Conservation (phyloP, 495 filamentous ascomycete genomes). For the Hyaloscypha finlandica region DNA sequence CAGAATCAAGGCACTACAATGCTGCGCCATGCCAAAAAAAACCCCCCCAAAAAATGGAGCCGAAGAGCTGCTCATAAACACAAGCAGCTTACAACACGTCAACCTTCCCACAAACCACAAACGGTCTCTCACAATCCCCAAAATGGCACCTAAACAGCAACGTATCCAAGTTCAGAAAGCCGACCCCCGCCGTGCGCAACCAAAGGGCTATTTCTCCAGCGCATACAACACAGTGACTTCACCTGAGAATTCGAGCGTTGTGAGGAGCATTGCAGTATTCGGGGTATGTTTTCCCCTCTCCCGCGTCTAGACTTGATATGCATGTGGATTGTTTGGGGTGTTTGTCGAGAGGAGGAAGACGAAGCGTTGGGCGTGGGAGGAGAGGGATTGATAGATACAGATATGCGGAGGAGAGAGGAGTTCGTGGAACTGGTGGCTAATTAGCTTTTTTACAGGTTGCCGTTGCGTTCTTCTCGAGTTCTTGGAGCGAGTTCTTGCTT, state of each 20-base stretch:
- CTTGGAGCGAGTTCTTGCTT: slow-evolving; percentile 72
- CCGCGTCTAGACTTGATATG: background rate
- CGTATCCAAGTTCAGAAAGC: slow-evolving; percentile 41
- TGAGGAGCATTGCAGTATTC: slow-evolving; percentile 71
- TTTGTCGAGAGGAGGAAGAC: background rate
- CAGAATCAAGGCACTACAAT: background rate
- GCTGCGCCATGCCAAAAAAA: too few relatives aligned
- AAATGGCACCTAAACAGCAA: slow-evolving; percentile 38
- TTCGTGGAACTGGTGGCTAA: slow-evolving; percentile 3
- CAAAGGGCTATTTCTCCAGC: slow-evolving; percentile 51
- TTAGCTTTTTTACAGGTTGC: slow-evolving; percentile 52
- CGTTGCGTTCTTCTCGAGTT: slow-evolving; percentile 73
- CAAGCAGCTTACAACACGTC: slow-evolving; percentile 2
- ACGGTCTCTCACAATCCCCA: background rate
- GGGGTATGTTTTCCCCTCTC: slow-evolving; percentile 56
- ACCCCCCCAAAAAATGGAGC: background rate
- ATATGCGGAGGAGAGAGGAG: background rate
- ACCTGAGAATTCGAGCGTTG: slow-evolving; percentile 73
- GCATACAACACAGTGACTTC: slow-evolving; percentile 66
- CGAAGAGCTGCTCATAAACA: background rate
- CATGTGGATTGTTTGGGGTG: background rate
- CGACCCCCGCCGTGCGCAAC: slow-evolving; percentile 33
- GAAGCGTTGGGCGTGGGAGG: background rate
- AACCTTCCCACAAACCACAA: background rate
- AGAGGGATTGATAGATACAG: too few relatives aligned